These are phyloP conservation scores for Microbotryum silenes-acaulis DNA, from an alignment of 1,284 basidiomycete species.

Conservation along the genomic window DNA sequence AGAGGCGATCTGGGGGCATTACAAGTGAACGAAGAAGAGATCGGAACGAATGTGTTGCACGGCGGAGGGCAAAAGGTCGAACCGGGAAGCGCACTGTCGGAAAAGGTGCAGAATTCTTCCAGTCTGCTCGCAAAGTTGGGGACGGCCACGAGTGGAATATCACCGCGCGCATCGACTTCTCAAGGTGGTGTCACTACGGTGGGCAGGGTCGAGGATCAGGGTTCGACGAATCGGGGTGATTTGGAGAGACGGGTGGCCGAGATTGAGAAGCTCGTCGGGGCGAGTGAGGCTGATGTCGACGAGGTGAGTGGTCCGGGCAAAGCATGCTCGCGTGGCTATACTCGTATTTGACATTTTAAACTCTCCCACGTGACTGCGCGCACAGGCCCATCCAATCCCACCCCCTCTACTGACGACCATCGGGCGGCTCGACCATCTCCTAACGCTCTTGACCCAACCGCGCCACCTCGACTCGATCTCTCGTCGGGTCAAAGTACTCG, in stretches of 20 bases:
- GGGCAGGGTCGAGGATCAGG: background rate
- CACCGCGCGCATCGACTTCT: background rate
- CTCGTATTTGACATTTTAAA: background rate
- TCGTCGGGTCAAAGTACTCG: constrained; percentile 80
- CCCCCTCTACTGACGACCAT: constrained; percentile 74
- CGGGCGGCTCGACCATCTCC: constrained; percentile 70
- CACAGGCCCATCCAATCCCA: constrained; percentile 46
- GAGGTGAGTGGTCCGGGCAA: constrained; percentile 16
- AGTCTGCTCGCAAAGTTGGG: constrained; percentile 12
- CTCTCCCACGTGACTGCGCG: constrained; percentile 27
- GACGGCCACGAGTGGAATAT: background rate
- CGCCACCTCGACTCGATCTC: constrained; percentile 95
- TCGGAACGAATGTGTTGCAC: constrained; percentile 5
- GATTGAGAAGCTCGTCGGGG: constrained; percentile 68
- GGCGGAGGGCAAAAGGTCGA: constrained; percentile 14
- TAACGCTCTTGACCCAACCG: constrained; percentile 85
- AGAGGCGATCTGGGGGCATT: constrained; percentile 18
- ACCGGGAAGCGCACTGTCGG: background rate
- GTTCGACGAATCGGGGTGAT: constrained; percentile 4
- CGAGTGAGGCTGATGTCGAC: constrained; percentile 35
- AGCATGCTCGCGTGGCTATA: background rate
- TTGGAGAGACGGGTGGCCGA: constrained; percentile 54
- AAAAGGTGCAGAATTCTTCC: too few species aligned
- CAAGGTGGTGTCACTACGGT: background rate
- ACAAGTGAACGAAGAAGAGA: background rate